phyloP scores from a whole-genome alignment of 2,329 filamentous ascomycete genomes.

The Scorias spongiosa region DNA sequence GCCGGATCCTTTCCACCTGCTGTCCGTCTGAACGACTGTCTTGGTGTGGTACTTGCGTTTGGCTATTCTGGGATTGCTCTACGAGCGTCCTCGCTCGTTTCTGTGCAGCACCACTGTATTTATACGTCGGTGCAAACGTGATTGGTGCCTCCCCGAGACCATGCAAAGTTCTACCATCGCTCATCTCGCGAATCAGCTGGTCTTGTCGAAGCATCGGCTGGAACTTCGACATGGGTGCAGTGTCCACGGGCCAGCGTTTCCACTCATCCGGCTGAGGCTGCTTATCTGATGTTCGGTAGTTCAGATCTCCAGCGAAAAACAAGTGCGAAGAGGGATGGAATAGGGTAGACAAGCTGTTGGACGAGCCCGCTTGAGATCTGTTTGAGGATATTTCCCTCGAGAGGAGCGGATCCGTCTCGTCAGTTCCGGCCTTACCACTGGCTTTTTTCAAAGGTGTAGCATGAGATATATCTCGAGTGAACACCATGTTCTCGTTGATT shows the following conservation, averaged over 20 bases:
- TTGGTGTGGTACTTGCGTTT: not conserved
- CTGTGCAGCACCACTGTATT: conserved; percentile 45
- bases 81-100: conserved; percentile 13
- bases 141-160: conserved; percentile 61
- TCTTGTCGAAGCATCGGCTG: conserved; percentile 55
- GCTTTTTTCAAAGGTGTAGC: conserved; percentile 1
- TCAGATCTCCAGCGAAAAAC: conserved; percentile 82
- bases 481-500: conserved; percentile 68
- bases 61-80: not conserved
- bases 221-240: conserved; percentile 45
- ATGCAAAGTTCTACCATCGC: conserved; percentile 57
- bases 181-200: conserved; percentile 61
- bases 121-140: conserved; percentile 83
- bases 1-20: conserved; percentile 6
- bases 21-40: not conserved
- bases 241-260: conserved; percentile 43
- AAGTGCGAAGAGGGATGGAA: conserved; percentile 63
- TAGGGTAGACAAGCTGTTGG: conserved; percentile 26
- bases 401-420: conserved; percentile 17
- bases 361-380: conserved; percentile 17
- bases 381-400: conserved; percentile 20
- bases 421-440: conserved; percentile 1
- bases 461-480: conserved; percentile 23
- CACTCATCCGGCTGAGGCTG: conserved; percentile 44
- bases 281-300: conserved; percentile 70